phyloP scores from a whole-genome alignment of 1,284 basidiomycete genomes.

The Ceratobasidium sp. region DNA sequence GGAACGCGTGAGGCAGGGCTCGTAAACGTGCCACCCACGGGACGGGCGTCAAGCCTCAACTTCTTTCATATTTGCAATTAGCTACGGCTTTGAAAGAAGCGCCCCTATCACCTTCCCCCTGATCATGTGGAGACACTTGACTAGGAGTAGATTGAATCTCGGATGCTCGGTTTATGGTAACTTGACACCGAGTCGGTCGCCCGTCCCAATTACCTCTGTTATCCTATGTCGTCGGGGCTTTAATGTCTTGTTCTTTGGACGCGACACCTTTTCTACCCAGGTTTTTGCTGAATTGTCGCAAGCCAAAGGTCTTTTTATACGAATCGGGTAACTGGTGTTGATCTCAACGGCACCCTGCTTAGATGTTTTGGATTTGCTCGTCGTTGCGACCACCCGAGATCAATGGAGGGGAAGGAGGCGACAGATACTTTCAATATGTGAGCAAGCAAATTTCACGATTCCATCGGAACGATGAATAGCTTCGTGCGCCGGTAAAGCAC shows the following conservation, averaged over 20 bases:
- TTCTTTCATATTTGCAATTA: neutral
- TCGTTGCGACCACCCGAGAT: conserved; percentile 55
- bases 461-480: neutral
- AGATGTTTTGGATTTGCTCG: conserved; percentile 52
- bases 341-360: neutral
- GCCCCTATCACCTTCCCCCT: neutral
- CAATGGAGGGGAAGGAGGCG: conserved; percentile 50
- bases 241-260: conserved; percentile 61
- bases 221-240: conserved; percentile 49
- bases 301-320: conserved; percentile 53
- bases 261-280: conserved; percentile 59
- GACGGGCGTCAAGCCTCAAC: conserved; percentile 20
- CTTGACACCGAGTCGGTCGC: too few relatives aligned
- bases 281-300: conserved; percentile 56
- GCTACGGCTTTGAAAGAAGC: conserved; percentile 9
- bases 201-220: neutral
- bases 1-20: too few relatives aligned
- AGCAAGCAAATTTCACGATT: conserved; percentile 5
- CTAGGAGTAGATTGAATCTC: neutral
- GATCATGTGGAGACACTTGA: conserved; percentile 6
- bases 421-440: conserved; percentile 47
- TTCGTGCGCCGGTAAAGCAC: conserved; percentile 39
- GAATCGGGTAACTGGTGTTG: neutral
- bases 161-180: neutral
- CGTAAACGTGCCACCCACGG: conserved; percentile 24